Conservation (phyloP, 306 rosid genomes). For the Begonia peltatifolia region DNA sequence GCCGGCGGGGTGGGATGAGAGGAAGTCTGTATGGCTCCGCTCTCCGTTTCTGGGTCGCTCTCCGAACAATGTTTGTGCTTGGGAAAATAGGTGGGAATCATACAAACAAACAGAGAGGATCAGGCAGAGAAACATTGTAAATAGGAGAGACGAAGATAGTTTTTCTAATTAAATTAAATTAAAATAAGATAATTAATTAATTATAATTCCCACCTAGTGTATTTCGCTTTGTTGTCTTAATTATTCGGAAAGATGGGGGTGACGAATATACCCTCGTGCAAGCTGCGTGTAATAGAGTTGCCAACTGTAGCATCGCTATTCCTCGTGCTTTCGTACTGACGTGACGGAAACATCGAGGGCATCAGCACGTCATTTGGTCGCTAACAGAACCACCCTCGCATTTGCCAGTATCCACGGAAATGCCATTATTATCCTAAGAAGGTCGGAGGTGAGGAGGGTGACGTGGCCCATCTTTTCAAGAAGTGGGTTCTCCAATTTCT, state of each 20-base stretch:
- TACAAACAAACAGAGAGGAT: conserved; percentile 18
- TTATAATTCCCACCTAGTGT: too few species aligned
- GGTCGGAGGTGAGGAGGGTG: too few species aligned
- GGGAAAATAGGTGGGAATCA: conserved; percentile 36
- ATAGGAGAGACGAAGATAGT: neutral
- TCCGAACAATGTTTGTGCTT: conserved; percentile 1
- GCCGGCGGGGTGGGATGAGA: too few species aligned
- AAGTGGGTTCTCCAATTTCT: too few species aligned
- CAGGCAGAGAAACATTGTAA: conserved; percentile 4
- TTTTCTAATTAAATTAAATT: neutral
- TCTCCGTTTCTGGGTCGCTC: conserved; percentile 1
- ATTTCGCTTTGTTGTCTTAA: too few species aligned
- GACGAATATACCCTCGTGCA: conserved; percentile 28
- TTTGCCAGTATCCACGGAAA: too few species aligned
- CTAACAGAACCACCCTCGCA: too few species aligned
- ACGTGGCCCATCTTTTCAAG: too few species aligned
- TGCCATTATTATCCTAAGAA: too few species aligned
- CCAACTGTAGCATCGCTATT: conserved; percentile 7
- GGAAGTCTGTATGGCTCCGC: too few species aligned
- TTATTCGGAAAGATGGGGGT: neutral
- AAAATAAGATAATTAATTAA: neutral
- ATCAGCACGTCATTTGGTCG: neutral
- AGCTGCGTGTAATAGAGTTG: neutral
- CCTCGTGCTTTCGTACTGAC: conserved; percentile 24
- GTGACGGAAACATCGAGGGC: conserved; percentile 35